A percentile compares a stretch with the other conserved stretches of the same genome.
phyloP scores from a whole-genome alignment of 1,284 basidiomycete genomes.

The Singerocomus rubriflavus region DNA sequence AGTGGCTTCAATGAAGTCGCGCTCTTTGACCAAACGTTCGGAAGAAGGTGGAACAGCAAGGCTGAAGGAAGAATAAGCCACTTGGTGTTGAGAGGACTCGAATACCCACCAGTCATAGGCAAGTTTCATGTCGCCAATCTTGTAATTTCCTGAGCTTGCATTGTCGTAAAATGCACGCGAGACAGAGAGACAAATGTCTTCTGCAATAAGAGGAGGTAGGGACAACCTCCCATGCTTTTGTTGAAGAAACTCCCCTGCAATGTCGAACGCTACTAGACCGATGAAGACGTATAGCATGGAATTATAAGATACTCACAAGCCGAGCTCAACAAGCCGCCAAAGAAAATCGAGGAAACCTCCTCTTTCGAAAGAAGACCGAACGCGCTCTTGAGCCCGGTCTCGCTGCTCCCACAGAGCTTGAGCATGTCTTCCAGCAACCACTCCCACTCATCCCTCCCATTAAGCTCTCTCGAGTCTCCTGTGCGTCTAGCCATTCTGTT shows the following conservation, averaged over 20 bases:
- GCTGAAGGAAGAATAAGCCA: conserved; percentile 40
- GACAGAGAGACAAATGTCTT: conserved; percentile 75
- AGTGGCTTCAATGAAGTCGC: conserved; percentile 93
- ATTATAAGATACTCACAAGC: conserved; percentile 69
- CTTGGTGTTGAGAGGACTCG: background rate
- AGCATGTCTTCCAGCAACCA: conserved; percentile 87
- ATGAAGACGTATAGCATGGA: conserved; percentile 10
- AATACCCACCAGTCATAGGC: conserved; percentile 85
- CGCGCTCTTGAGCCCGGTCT: conserved; percentile 62
- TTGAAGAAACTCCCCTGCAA: conserved; percentile 68
- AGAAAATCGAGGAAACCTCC: conserved; percentile 77
- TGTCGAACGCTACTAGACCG: conserved; percentile 62
- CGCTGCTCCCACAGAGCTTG: conserved; percentile 68
- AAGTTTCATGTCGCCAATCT: conserved; percentile 90
- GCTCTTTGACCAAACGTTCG: conserved; percentile 63
- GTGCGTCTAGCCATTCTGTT: conserved; percentile 80
- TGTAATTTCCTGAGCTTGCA: conserved; percentile 85
- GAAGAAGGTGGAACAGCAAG: conserved; percentile 70
- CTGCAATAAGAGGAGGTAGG: conserved; percentile 53
- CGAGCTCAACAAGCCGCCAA: conserved; percentile 78
- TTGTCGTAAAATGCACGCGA: conserved; percentile 93
- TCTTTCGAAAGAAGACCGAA: conserved; percentile 72
- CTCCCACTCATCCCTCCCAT: conserved; percentile 76
- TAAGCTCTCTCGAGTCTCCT: conserved; percentile 54
- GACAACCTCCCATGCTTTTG: conserved; percentile 50